Evolutionary conservation across 2,329 filamentous ascomycete genomes (phyloP), one percentile per base, ranked within the genome.

Genomic region (Paecilomyces dactylethromorphus): DNA sequence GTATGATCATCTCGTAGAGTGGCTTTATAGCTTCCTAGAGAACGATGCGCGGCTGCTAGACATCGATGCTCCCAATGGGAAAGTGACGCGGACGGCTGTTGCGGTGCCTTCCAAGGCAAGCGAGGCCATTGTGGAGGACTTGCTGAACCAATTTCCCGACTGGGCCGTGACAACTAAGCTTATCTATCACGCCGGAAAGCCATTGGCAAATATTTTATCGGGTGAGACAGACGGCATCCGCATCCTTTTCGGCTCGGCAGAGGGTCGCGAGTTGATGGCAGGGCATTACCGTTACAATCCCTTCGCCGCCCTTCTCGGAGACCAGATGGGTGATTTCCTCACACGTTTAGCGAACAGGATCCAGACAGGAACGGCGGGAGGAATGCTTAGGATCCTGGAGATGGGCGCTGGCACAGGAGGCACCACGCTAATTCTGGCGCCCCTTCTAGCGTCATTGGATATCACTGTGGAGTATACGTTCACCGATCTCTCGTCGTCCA

Each of bases 391-490:
- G 1, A 72, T 77, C 7, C 66, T 77, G 0, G 75, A 78, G 52
- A 65, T 76, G 54, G 75, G 75, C 1, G 75, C 69, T 5, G 74
- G 73, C 1, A 76, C 72, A 1, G 73, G 76, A 0, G 74, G 72
- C 1, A 75, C 74, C 0, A 77, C 76, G 0, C 64, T 62, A 13
- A 61, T 63, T 26, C 51, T 77, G 0, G 61, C 76, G 0, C 59
- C 65, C 0, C 31, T 65, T 0, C 62, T 79, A 0, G 63, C 64
- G 6, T 56, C 57, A 1, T 62, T 69, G 1, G 67, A 61, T 8
- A 62, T 75, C 1, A 52, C 65, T 1, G 61, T 78, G 13, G 65
- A 73, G 51, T 79, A 78, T 61, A 75, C 69, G 0, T 76, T 77
- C 57, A 77, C 71, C 0, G 76, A 79, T 53, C 62, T 78, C 0